A percentile compares a stretch with the other conserved stretches of the same genome.
phyloP scores from a whole-genome alignment of 2,329 filamentous ascomycete genomes.

The Alternaria sp. region DNA sequence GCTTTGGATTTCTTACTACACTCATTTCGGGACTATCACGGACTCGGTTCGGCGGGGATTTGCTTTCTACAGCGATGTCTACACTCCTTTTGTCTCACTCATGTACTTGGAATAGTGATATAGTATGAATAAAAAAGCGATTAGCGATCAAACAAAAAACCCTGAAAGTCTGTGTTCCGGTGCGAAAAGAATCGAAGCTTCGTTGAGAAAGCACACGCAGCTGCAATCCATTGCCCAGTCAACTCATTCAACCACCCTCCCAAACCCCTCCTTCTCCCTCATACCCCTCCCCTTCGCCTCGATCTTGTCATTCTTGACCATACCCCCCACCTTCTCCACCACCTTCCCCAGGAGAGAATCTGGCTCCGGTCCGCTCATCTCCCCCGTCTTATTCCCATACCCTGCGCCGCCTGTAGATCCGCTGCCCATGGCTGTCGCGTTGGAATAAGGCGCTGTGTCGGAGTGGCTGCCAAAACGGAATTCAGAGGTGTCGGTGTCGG shows the following conservation, averaged over 20 bases:
- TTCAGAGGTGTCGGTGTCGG: neutral
- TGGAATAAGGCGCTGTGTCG: slow-evolving; percentile 33
- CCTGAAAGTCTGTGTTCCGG: neutral
- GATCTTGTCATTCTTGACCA: slow-evolving; percentile 57
- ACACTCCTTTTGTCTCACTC: neutral
- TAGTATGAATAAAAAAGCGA: neutral
- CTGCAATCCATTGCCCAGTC: neutral
- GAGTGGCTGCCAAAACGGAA: slow-evolving; percentile 28
- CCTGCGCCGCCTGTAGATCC: slow-evolving; percentile 45
- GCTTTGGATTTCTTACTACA: neutral
- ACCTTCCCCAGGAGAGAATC: slow-evolving; percentile 63
- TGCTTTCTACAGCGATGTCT: neutral
- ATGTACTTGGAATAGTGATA: neutral
- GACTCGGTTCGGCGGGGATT: neutral
- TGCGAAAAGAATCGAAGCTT: neutral
- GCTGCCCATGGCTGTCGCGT: slow-evolving; percentile 34
- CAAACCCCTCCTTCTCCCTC: slow-evolving; percentile 48
- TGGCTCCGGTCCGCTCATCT: slow-evolving; percentile 16
- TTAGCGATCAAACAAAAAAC: neutral
- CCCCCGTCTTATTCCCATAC: slow-evolving; percentile 49
- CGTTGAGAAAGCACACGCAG: neutral
- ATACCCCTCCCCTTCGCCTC: slow-evolving; percentile 59
- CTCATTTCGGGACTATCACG: neutral
- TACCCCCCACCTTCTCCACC: slow-evolving; percentile 63
- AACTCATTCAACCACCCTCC: neutral